Base-by-base conservation (phyloP, 176 grass and related monocot species). In the Microstegium vimineum region DNA sequence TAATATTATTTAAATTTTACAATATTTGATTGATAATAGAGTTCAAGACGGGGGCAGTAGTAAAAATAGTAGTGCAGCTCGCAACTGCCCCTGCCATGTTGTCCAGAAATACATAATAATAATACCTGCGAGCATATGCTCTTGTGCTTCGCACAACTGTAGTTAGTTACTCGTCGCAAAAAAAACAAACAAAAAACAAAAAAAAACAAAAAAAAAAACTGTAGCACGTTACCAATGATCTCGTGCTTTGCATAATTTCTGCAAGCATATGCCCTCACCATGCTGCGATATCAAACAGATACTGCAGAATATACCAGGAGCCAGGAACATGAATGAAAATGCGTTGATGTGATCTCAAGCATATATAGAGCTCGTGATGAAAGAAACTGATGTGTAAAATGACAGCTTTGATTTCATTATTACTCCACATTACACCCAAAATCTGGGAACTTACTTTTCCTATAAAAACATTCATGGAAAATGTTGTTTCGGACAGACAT, bases 401-500 rank as follows among this genome's bases (percentile, higher is more conserved):
- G 79, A 45, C 38, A 47, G 20, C 12, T 68, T 68, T 62, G 10
- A 61, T 46, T 77, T 17, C n/a, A 32, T 43, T 47, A 47, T n/a
- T 22, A 61, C 62, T 47, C 8, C 52, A 49, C 86, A 84, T 71
- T 62, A 64, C 62, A 84, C 62, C 17, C 25, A 69, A 40, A 63
- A 43, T 3, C 18, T 79, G 4, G 75, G 36, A 41, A 23, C 75
- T 12, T 60, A 18, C 14, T 65, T 77, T 41, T 26, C 66, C 73
- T 82, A 26, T 65, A 77, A 70, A 67, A 86, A 56, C 37, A n/a
- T 79, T 6, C 4, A 57, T 37, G 49, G 74, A 78, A 65, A 75
- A 74, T 59, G 22, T 16, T 79, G 56, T 60, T 82, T 54, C 46
- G 10, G 64, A 76, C 66, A 61, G 57, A 15, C 63, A 76, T 71